phyloP scores from a whole-genome alignment of 1,139 yeast genomes.

The Candida frijolesensis region DNA sequence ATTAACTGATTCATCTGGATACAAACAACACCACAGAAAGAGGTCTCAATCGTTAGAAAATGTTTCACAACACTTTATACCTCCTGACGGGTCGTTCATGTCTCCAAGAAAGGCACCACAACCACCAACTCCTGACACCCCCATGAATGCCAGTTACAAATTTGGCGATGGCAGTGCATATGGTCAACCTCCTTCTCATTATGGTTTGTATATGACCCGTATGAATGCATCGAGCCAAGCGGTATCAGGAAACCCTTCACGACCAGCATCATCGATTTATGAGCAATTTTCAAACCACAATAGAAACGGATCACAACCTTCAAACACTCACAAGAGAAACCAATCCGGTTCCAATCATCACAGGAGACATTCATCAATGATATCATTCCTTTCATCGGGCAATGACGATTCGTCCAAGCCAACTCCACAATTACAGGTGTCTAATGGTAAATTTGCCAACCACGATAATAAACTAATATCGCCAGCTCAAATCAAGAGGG shows the following conservation, averaged over 20 bases:
- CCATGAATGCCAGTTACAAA: slow-evolving; percentile 24
- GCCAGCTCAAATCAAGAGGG: slow-evolving; percentile 29
- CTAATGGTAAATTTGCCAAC: slow-evolving; percentile 1
- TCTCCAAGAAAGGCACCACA: slow-evolving; percentile 68
- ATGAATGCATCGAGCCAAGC: slow-evolving; percentile 27
- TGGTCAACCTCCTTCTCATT: slow-evolving; percentile 12
- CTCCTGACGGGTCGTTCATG: slow-evolving; percentile 25
- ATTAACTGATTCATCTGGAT: slow-evolving; percentile 2
- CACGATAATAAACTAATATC: slow-evolving; percentile 22
- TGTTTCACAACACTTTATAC: slow-evolving; percentile 18
- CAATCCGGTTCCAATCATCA: slow-evolving; percentile 33
- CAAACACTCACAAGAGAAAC: slow-evolving; percentile 21
- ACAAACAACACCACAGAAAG: slow-evolving; percentile 19
- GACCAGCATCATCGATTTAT: slow-evolving; percentile 50
- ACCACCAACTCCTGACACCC: slow-evolving; percentile 19
- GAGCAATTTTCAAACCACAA: slow-evolving; percentile 36
- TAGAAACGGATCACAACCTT: slow-evolving; percentile 27
- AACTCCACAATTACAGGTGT: slow-evolving; percentile 4
- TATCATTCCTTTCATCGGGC: slow-evolving; percentile 42
- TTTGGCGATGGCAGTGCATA: slow-evolving; percentile 27
- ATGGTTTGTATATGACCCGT: slow-evolving; percentile 26
- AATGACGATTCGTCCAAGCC: slow-evolving; percentile 11
- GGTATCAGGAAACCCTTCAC: slow-evolving; percentile 15
- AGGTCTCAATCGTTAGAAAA: slow-evolving; percentile 51
- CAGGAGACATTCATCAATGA: slow-evolving; percentile 49